Conservation (phyloP, 2,329 filamentous ascomycete species). For the Venturia nashicola region DNA sequence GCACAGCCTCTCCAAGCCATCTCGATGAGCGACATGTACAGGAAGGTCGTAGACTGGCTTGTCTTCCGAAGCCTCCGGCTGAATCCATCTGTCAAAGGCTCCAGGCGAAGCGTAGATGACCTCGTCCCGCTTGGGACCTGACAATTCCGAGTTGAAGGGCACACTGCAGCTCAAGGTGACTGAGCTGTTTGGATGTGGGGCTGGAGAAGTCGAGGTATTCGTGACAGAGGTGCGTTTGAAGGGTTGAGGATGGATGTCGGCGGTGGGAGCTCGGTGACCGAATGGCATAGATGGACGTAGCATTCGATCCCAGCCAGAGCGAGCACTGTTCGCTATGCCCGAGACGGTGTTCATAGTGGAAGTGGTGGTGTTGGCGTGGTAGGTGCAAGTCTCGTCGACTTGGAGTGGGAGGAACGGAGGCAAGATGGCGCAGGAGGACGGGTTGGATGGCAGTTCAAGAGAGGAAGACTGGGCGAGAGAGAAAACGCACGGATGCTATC, state of each 20-base stretch:
- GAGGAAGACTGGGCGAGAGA: too few relatives aligned
- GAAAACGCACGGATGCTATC: background rate
- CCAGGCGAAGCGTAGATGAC: conserved; percentile 84
- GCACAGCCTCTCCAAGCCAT: conserved; percentile 67
- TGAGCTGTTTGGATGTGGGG: conserved; percentile 60
- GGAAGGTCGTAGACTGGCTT: conserved; percentile 58
- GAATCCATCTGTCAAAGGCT: conserved; percentile 84
- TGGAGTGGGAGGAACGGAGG: background rate
- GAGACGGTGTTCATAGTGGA: conserved; percentile 1
- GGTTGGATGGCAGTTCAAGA: background rate
- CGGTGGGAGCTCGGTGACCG: conserved; percentile 38
- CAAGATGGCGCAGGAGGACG: background rate
- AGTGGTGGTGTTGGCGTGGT: background rate
- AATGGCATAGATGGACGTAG: conserved; percentile 45
- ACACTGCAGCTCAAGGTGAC: conserved; percentile 97
- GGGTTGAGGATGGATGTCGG: conserved; percentile 22
- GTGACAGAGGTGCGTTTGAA: conserved; percentile 44
- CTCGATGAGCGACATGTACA: conserved; percentile 80
- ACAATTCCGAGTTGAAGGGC: conserved; percentile 83
- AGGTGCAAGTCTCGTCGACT: background rate
- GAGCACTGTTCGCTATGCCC: conserved; percentile 48
- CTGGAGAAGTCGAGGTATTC: conserved; percentile 18
- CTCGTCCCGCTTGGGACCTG: conserved; percentile 86
- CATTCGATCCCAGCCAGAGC: conserved; percentile 58
- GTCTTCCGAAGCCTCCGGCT: conserved; percentile 56